Percentiles rank a stretch among this genome's conserved stretches.
Conservation (phyloP, 352 stramenopile genomes). For the Elongisporangium prolatum region DNA sequence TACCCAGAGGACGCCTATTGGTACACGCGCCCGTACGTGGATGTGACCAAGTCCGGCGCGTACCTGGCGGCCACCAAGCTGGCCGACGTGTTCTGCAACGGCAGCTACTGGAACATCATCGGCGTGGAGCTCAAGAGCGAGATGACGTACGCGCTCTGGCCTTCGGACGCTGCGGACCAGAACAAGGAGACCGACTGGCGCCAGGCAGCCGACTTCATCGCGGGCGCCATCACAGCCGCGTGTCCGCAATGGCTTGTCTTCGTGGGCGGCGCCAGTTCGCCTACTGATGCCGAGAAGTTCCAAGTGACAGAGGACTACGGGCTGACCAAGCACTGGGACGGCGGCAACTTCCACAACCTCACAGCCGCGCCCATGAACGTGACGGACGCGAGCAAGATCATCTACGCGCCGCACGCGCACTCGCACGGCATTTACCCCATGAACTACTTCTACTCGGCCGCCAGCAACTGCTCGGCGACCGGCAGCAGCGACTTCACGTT, state of each 20-base stretch:
- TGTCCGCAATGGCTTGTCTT: conserved; percentile 70
- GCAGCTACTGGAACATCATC: conserved; percentile 64
- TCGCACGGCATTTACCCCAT: conserved; percentile 44
- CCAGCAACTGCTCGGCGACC: conserved; percentile 34
- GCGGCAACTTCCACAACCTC: conserved; percentile 60
- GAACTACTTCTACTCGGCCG: conserved; percentile 51
- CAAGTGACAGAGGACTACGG: conserved; percentile 34
- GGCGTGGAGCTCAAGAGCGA: conserved; percentile 68
- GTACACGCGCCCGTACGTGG: conserved; percentile 54
- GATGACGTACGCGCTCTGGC: conserved; percentile 37
- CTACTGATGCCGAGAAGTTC: conserved; percentile 29
- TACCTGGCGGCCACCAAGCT: conserved; percentile 46
- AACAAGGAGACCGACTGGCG: conserved; percentile 35
- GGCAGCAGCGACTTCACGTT: conserved; percentile 20
- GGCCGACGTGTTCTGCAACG: conserved; percentile 38
- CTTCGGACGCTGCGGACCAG: conserved; percentile 14
- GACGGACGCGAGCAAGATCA: conserved; percentile 46
- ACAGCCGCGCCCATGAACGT: conserved; percentile 38
- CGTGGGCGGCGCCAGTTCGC: conserved; percentile 45
- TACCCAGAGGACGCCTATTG: conserved; percentile 54
- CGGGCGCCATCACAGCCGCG: conserved; percentile 31
- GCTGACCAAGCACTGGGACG: conserved; percentile 48
- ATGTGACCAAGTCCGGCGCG: conserved; percentile 33
- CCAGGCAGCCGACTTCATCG: conserved; percentile 27
- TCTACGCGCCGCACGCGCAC: conserved; percentile 62